phyloP scores from a whole-genome alignment of 2,329 filamentous ascomycete genomes.

The Beauveria varroae region DNA sequence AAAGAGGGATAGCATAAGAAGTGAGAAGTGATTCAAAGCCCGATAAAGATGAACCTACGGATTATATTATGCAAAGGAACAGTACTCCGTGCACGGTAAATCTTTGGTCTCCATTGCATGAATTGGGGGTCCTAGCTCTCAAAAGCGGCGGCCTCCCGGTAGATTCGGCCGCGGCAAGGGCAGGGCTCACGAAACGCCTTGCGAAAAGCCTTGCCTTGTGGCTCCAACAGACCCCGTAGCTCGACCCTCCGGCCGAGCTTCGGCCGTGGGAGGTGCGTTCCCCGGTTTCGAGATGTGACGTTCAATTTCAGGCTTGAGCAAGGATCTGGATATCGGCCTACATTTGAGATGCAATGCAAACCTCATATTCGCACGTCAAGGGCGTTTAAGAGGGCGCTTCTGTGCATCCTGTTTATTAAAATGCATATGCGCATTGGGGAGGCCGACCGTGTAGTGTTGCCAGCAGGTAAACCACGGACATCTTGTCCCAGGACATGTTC shows the following conservation, averaged over 20 bases:
- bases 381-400: not conserved
- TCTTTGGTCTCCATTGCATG: not conserved
- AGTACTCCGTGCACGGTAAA: not conserved
- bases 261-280: not conserved
- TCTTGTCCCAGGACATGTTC: not conserved
- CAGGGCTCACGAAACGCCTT: constrained; percentile 4
- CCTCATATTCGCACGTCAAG: not conserved
- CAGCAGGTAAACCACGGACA: not conserved
- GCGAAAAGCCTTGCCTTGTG: constrained; percentile 6
- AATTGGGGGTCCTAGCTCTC: not conserved
- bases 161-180: not conserved
- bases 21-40: not conserved
- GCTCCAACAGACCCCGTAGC: not conserved
- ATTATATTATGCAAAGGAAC: not conserved
- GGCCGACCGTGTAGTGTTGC: not conserved
- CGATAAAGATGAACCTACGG: not conserved
- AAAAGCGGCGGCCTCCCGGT: constrained; percentile 2
- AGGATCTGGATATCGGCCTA: not conserved
- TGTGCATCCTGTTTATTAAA: not conserved
- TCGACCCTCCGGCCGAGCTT: not conserved
- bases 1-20: not conserved
- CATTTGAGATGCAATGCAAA: not conserved
- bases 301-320: not conserved
- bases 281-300: not conserved
- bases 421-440: constrained; percentile 1